A percentile compares a stretch with the other conserved stretches of the same genome.
These are phyloP conservation scores for Rugosomyces carneus DNA, from an alignment of 1,284 basidiomycete species.

Conservation along the genomic window DNA sequence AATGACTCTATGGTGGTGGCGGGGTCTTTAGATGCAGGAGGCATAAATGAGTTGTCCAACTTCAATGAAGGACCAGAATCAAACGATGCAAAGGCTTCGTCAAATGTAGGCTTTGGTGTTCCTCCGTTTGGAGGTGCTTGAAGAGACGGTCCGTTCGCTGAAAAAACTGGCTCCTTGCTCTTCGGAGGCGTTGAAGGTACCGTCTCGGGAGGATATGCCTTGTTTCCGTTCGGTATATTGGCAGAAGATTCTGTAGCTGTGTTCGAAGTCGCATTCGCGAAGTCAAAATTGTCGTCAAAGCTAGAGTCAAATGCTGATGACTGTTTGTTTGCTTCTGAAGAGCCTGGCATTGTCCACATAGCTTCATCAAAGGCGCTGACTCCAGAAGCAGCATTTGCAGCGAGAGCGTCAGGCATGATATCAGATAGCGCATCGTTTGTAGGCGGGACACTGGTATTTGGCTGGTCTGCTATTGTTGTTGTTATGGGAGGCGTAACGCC, in stretches of 20 bases:
- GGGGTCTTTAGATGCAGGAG: slow-evolving; percentile 16
- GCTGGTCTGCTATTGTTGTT: slow-evolving; percentile 2
- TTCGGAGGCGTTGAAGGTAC: slow-evolving; percentile 23
- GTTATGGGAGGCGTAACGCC: slow-evolving; percentile 32
- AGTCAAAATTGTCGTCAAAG: slow-evolving; percentile 90
- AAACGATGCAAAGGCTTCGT: slow-evolving; percentile 54
- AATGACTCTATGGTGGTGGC: slow-evolving; percentile 16
- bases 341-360: slow-evolving; percentile 46
- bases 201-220: slow-evolving; percentile 36
- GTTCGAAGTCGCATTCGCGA: slow-evolving; percentile 38
- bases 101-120: slow-evolving; percentile 39
- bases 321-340: slow-evolving; percentile 32
- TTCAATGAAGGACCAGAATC: slow-evolving; percentile 37
- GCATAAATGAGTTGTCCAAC: slow-evolving; percentile 30
- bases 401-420: slow-evolving; percentile 9
- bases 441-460: background rate
- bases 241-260: slow-evolving; percentile 23
- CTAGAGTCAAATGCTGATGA: slow-evolving; percentile 59
- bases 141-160: slow-evolving; percentile 6
- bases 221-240: slow-evolving; percentile 16
- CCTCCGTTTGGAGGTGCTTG: slow-evolving; percentile 5
- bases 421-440: background rate
- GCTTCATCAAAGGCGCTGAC: slow-evolving; percentile 72
- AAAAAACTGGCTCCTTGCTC: slow-evolving; percentile 16
- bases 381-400: slow-evolving; percentile 28